Evolutionary conservation across 148 eudicot genomes (phyloP), one percentile per base, ranked within the genome.

Genomic region (Amaranthus hypochondriacus): DNA sequence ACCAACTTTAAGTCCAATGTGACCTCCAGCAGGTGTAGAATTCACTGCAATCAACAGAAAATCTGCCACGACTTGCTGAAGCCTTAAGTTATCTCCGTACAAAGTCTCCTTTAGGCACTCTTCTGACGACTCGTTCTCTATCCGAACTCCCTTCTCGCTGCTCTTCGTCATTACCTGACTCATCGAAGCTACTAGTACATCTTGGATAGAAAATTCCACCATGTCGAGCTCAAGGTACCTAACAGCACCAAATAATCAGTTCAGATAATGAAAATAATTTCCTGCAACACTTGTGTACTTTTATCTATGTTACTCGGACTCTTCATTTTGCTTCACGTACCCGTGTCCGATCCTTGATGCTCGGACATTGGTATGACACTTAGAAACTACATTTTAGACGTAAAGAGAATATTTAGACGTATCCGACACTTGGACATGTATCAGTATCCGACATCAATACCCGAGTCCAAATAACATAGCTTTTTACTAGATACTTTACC

Each of bases 221-320:
- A 91, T 91, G 74, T 94, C 97, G 56, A 94, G 86, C 78, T 89
- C 90, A 86, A 90, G 82, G 80, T 89, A 89, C 80, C 97, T 91
- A 83, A 70, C n/a, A 67, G 55, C 62, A 74, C 63, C 71, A 39
- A 50, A 28, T 28, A 28, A 28, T 28, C 39, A 28, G 39, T 28
- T 28, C 39, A 28, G 39, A 28, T 28, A 28, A 28, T 28, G 39
- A 28, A 28, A 28, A 28, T 28, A 28, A 28, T 28, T 28, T 28
- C 39, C 39, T 28, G 39, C 39, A 28, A 28, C 39, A 28, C 39
- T 28, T 28, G 39, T 28, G 39, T 28, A 28, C 39, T 28, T 28
- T 28, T 28, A 28, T 28, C 39, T 28, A 28, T 28, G 39, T 28
- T 2, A 28, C 39, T 28, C 39, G 39, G 39, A 28, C 39, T 28